These are phyloP conservation scores for Tolypocladium nubicola DNA, from an alignment of 2,329 filamentous ascomycete genomes.

Conservation along the genomic window DNA sequence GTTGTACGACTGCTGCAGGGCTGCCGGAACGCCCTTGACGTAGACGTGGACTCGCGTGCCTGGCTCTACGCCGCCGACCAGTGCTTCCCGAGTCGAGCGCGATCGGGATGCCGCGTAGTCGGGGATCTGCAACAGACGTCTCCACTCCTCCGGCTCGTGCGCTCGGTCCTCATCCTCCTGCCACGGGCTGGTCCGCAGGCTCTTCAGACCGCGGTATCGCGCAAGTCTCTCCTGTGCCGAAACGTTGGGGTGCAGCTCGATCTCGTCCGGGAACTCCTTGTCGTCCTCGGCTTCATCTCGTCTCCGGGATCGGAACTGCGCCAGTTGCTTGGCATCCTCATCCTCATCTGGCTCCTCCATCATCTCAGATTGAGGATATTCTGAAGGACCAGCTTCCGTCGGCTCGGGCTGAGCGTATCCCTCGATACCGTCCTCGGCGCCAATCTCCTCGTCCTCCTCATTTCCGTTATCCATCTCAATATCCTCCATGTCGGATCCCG, in stretches of 20 bases:
- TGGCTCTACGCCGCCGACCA: constrained; percentile 76
- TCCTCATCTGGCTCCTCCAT: constrained; percentile 83
- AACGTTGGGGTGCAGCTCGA: constrained; percentile 83
- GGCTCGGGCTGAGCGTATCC: constrained; percentile 54
- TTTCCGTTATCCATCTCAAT: constrained; percentile 46
- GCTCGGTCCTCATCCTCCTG: constrained; percentile 78
- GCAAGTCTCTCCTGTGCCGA: constrained; percentile 75
- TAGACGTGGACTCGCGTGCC: constrained; percentile 78
- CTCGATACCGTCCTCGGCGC: constrained; percentile 77
- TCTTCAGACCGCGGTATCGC: constrained; percentile 87
- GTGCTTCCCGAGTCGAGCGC: constrained; percentile 65
- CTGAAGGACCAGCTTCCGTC: constrained; percentile 71
- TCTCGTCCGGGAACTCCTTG: constrained; percentile 92
- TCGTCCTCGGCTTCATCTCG: constrained; percentile 79
- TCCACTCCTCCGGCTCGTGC: constrained; percentile 85
- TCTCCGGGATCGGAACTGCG: constrained; percentile 68
- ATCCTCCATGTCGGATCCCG: constrained; percentile 74
- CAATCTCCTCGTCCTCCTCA: constrained; percentile 47
- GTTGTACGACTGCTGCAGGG: constrained; percentile 35
- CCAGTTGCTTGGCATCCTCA: constrained; percentile 64
- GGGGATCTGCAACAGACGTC: constrained; percentile 71
- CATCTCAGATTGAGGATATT: constrained; percentile 90
- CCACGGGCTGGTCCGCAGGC: constrained; percentile 78
- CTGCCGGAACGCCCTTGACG: constrained; percentile 42
- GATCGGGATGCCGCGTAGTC: constrained; percentile 82